Base-by-base conservation (phyloP, 371 early-diverging fungal species). In the Haplosporangium sp. region DNA sequence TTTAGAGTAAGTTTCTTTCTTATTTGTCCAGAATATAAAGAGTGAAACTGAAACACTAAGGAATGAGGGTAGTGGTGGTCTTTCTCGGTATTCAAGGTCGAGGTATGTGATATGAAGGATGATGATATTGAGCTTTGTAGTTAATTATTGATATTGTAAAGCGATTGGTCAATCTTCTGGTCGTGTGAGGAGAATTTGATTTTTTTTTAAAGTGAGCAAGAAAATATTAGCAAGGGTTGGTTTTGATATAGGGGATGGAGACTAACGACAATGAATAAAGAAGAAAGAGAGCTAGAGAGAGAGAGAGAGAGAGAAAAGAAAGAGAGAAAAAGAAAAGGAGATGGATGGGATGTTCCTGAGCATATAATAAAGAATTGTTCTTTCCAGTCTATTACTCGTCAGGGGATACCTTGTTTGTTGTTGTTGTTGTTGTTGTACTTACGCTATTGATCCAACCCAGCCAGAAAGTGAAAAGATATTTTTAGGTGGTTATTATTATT, bases 141-240 rank as follows among this genome's bases (percentile, higher is more conserved):
- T n/a, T 37, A 48, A 19, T 10, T 40, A 65, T 11, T 2, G 27
- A 27, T 27, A 27, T 27, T 27, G 63, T 34, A 17, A 35, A 50
- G 52, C 17, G 20, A 17, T 13, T 58, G 48, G 38, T 27, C 15
- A 44, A 42, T 63, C 0, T 53, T 39, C 1, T 66, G 57, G 48
- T 53, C 40, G 8, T 69, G 62, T 71, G 71, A 19, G 38, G 27
- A 27, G 27, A 27, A 27, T 27, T 27, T 27, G 27, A 27, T 27
- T 27, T 27, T 42, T 4, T 56, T 7, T 19, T 55, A 63, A 17
- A 19, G 39, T 15, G 42, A 19, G 37, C 67, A 64, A 42, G 63
- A 64, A 17, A 52, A 57, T 6, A 50, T 19, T 19, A 50, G 50
- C 13, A 19, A 19, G 27, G 27, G 27, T 27, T 27, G 27, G 27